These are phyloP conservation scores for Chlorella sp. DNA, from an alignment of 139 green algal species.

Conservation along the genomic window DNA sequence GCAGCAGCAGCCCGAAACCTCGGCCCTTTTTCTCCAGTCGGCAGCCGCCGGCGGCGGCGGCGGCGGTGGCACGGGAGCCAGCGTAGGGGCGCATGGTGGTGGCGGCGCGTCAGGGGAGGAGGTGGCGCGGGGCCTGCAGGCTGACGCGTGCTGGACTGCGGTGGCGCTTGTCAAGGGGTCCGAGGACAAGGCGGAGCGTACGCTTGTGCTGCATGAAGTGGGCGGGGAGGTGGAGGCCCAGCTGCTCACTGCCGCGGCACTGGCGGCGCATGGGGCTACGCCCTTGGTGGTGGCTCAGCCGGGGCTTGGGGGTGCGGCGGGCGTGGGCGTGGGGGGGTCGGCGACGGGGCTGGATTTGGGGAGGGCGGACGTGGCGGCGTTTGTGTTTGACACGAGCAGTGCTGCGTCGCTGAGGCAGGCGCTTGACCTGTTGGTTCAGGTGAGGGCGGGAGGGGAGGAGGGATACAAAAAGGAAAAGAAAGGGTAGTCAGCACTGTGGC, in stretches of 20 bases:
- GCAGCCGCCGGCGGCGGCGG: conserved; percentile 9
- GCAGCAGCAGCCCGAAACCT: too few relatives aligned
- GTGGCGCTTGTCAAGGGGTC: not conserved
- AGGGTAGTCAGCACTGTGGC: too few relatives aligned
- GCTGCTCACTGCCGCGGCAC: conserved; percentile 17
- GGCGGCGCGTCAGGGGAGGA: not conserved
- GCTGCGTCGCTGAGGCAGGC: conserved; percentile 28
- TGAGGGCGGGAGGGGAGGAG: not conserved
- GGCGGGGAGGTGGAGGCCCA: conserved; percentile 15
- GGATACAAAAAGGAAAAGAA: too few relatives aligned
- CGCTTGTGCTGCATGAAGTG: conserved; percentile 10
- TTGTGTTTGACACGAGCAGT: conserved; percentile 55
- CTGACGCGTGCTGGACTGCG: not conserved
- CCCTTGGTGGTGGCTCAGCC: not conserved
- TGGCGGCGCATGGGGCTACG: conserved; percentile 1
- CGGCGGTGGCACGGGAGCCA: not conserved
- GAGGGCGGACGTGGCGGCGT: conserved; percentile 47
- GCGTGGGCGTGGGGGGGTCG: not conserved
- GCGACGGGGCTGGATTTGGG: conserved; percentile 14
- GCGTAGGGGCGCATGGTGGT: not conserved
- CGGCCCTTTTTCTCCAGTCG: not conserved
- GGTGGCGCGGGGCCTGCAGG: not conserved
- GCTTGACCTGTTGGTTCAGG: conserved; percentile 10
- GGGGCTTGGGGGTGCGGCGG: too few relatives aligned
- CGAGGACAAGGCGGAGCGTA: conserved; percentile 6